Base-by-base conservation (phyloP, 225 moss, liverwort and hornwort genomes). In the Bryum argenteum region DNA sequence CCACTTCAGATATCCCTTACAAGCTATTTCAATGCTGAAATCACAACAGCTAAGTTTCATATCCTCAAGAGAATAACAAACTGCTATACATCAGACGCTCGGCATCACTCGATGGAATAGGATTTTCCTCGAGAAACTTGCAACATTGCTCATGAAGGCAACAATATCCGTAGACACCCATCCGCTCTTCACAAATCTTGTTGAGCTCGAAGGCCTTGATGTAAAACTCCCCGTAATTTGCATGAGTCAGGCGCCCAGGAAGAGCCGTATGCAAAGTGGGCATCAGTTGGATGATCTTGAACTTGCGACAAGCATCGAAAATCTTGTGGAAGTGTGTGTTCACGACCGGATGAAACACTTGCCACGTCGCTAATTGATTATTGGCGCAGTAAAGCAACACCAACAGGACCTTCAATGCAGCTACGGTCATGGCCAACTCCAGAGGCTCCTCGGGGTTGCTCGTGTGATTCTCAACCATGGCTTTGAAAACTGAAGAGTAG, bases 401-500 rank as follows among this genome's bases (percentile, higher is more conserved):
- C 45, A 70, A 55, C 28, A 77, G 19, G 0, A 63, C 9, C 3
- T 37, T 20, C 14, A 76, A 52, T 9, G 15, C 58, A 16, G 42
- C 62, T 12, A 62, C 57, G 47, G 62, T 53, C 5, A 70, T 70
- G 15, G 14, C 16, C 33, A 15, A 14, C 13, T 26, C 4, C 11
- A 8, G 4, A 16, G 58, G 8, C 8, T 26, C 8, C 13, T 54
- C 0, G n/a, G 5, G 3, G n/a, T n/a, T 12, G 9, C 22, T 22
- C 10, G 11, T 12, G 11, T 63, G n/a, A 11, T 63, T 50, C 1
- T 61, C 43, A 39, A 70, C 64, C 54, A 63, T 64, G 41, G 47
- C 63, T 1, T 54, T 39, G 16, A 77, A 77, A 8, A 23, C 45
- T 1, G 44, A 44, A 19, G 76, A 77, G 7, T 26, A 18, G 1